A percentile compares a stretch with the other conserved stretches of the same genome.
phyloP scores from a whole-genome alignment of 2,329 filamentous ascomycete genomes.

The Pseudogymnoascus sp. region DNA sequence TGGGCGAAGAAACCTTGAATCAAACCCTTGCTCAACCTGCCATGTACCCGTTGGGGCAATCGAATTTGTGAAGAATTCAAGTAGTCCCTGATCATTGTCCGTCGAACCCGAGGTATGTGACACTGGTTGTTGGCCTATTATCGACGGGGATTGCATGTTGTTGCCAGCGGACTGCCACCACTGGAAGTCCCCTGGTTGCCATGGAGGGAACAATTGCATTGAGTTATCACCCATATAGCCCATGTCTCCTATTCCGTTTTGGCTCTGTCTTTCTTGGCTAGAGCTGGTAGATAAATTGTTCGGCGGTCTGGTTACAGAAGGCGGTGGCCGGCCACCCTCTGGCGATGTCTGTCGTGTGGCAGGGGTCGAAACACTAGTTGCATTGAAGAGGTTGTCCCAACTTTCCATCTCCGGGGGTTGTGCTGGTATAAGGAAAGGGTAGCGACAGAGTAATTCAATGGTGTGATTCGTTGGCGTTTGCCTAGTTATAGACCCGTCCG shows the following conservation, averaged over 20 bases:
- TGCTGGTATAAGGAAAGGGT: conserved; percentile 8
- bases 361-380: background rate
- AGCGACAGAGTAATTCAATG: conserved; percentile 2
- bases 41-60: background rate
- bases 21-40: background rate
- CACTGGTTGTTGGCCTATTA: background rate
- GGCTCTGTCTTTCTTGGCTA: background rate
- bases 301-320: background rate
- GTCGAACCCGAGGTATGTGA: background rate
- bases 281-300: background rate
- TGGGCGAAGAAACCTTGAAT: background rate
- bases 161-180: background rate
- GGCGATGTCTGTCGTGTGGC: background rate
- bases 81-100: background rate
- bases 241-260: background rate
- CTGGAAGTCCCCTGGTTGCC: background rate
- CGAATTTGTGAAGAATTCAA: background rate
- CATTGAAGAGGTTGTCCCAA: conserved; percentile 10
- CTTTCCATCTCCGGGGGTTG: background rate
- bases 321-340: background rate
- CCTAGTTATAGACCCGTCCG: background rate
- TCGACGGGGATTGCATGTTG: background rate
- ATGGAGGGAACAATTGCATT: background rate
- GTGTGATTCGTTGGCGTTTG: background rate
- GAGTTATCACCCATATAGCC: background rate